phyloP scores from a whole-genome alignment of 2,329 filamentous ascomycete species.

The Microdochium trichocladiopsis region DNA sequence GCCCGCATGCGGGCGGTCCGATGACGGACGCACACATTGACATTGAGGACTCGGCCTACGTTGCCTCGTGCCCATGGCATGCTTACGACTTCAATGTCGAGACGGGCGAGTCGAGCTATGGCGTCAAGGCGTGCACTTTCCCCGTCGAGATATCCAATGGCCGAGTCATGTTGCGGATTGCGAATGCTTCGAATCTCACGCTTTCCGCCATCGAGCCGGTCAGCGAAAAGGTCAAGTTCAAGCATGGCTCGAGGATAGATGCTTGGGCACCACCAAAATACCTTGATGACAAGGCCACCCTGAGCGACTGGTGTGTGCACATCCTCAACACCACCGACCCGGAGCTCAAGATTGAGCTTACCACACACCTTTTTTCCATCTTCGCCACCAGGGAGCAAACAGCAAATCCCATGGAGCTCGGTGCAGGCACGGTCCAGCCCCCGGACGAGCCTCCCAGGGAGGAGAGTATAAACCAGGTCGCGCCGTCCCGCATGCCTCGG shows the following conservation, averaged over 20 bases:
- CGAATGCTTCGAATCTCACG: conserved; percentile 10
- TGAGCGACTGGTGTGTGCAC: conserved; percentile 40
- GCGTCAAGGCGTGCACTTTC: conserved; percentile 37
- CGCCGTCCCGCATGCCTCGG: conserved; percentile 30
- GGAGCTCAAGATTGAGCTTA: conserved; percentile 38
- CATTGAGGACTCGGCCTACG: conserved; percentile 38
- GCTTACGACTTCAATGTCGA: conserved; percentile 42
- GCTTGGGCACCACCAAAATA: conserved; percentile 13
- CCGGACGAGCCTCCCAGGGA: conserved; percentile 30
- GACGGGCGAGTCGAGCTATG: conserved; percentile 38
- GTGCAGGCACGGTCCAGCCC: conserved; percentile 23
- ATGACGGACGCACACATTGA: conserved; percentile 36
- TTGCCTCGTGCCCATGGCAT: conserved; percentile 39
- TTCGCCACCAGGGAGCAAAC: conserved; percentile 30
- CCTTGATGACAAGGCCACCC: conserved; percentile 29
- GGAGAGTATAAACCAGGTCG: conserved; percentile 27
- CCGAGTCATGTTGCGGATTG: conserved; percentile 24
- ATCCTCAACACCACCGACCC: conserved; percentile 34
- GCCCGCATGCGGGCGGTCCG: conserved; percentile 36
- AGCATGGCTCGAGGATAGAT: conserved; percentile 20
- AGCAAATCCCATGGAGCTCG: conserved; percentile 30
- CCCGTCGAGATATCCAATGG: conserved; percentile 28
- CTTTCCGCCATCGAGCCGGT: conserved; percentile 31
- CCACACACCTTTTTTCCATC: conserved; percentile 31
- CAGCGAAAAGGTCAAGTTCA: conserved; percentile 36